Evolutionary conservation across 352 stramenopile genomes (phyloP).

Genomic region (Thraustochytrium striatum): DNA sequence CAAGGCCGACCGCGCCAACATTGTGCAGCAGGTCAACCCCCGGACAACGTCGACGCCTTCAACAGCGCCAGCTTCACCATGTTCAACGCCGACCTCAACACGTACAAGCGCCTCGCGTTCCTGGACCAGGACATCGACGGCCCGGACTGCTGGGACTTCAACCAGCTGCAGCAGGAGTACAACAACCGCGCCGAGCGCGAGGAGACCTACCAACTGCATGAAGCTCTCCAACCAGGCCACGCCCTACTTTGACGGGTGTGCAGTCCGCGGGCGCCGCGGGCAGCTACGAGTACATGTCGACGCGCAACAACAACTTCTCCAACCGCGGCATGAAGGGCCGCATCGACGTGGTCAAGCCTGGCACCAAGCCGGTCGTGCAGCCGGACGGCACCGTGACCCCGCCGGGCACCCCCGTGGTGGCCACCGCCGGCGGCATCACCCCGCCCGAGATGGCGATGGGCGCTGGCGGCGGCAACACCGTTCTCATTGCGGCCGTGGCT

Average conservation of each 20-base stretch:
- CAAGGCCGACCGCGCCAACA: slow-evolving; percentile 52
- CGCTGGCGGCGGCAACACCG: slow-evolving; percentile 6
- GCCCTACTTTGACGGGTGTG: slow-evolving; percentile 51
- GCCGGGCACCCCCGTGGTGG: no score
- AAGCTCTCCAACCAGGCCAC: slow-evolving; percentile 55
- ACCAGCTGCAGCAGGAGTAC: slow-evolving; percentile 51
- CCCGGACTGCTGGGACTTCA: not conserved
- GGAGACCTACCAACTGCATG: slow-evolving; percentile 53
- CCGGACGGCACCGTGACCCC: no score
- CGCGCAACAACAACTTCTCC: slow-evolving; percentile 58
- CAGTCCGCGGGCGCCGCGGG: slow-evolving; percentile 48
- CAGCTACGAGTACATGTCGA: slow-evolving; percentile 51
- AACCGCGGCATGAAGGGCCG: slow-evolving; percentile 40
- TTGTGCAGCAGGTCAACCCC: slow-evolving; percentile 49
- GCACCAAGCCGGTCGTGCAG: no score
- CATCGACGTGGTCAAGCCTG: no score
- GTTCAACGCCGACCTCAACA: not conserved
- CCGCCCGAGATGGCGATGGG: no score
- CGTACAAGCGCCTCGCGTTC: slow-evolving; percentile 49
- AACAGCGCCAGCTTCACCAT: not conserved
- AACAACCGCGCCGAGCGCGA: slow-evolving; percentile 52
- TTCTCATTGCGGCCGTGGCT: not conserved
- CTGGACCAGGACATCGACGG: slow-evolving; percentile 53
- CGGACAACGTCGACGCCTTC: slow-evolving; percentile 52
- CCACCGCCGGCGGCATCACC: no score